Evolutionary conservation across 331 rosid genomes (phyloP).

Genomic region (Quercus lobata): DNA sequence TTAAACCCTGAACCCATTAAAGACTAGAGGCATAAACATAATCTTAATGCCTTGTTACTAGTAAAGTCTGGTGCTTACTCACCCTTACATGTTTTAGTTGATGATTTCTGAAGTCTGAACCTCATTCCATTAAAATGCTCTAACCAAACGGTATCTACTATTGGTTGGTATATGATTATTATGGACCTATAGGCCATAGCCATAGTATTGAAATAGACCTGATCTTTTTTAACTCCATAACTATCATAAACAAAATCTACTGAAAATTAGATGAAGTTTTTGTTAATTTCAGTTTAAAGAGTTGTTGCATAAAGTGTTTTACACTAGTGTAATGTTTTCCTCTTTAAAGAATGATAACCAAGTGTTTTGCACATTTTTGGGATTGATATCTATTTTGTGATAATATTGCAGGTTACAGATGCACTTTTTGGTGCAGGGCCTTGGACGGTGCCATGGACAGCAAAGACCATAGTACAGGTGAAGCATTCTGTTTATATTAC

Average conservation of each 20-base stretch:
- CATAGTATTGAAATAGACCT: background rate
- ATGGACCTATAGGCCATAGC: background rate
- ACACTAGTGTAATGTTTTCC: background rate
- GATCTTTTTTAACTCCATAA: background rate
- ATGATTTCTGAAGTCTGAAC: background rate
- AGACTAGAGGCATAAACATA: background rate
- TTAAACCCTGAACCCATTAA: background rate
- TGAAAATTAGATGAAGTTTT: background rate
- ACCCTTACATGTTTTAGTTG: background rate
- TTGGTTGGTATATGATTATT: background rate
- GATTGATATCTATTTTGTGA: slow-evolving; percentile 8
- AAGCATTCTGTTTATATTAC: background rate
- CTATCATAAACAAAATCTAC: background rate
- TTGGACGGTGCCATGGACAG: slow-evolving; percentile 60
- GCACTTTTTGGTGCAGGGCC: slow-evolving; percentile 28
- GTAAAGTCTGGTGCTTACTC: background rate
- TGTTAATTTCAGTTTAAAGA: background rate
- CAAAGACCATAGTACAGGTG: slow-evolving; percentile 54
- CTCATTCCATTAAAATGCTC: background rate
- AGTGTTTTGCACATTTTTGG: background rate
- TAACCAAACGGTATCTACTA: background rate
- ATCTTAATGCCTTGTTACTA: background rate
- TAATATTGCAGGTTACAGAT: slow-evolving; percentile 31
- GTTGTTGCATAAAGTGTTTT: background rate
- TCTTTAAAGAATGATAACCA: background rate